phyloP scores from a whole-genome alignment of 2,329 filamentous ascomycete genomes.

The Boeremia lycopersici region DNA sequence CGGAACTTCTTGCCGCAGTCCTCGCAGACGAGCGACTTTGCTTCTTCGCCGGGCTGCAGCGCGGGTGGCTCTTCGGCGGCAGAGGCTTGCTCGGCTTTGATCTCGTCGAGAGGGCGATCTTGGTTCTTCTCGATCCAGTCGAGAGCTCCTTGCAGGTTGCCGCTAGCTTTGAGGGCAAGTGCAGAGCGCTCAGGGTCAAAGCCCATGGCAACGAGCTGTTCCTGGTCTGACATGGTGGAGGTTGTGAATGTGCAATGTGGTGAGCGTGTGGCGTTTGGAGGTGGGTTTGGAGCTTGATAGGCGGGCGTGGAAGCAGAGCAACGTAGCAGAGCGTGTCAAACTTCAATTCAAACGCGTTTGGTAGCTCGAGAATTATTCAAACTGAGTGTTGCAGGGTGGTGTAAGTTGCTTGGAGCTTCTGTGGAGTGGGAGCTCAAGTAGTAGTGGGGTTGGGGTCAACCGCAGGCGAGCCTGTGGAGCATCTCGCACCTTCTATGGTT shows the following conservation, averaged over 20 bases:
- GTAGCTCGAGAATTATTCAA: background rate
- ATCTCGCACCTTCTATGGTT: slow-evolving; percentile 16
- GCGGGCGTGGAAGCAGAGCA: background rate
- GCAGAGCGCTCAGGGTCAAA: slow-evolving; percentile 84
- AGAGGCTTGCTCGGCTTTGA: slow-evolving; percentile 58
- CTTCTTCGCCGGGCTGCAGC: slow-evolving; percentile 72
- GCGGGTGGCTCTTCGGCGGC: slow-evolving; percentile 62
- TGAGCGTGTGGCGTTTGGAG: background rate
- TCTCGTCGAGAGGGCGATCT: slow-evolving; percentile 83
- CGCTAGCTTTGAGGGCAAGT: slow-evolving; percentile 82
- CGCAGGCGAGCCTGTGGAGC: slow-evolving; percentile 14
- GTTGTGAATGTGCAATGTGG: slow-evolving; percentile 9
- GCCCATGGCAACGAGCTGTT: slow-evolving; percentile 69
- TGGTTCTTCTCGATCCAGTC: slow-evolving; percentile 95
- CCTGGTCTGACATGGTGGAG: slow-evolving; percentile 58
- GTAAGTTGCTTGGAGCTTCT: slow-evolving; percentile 7
- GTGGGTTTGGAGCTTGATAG: background rate
- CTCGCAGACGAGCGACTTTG: slow-evolving; percentile 87
- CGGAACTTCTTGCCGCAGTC: slow-evolving; percentile 93
- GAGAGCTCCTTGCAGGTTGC: slow-evolving; percentile 82
- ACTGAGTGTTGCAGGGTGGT: background rate
- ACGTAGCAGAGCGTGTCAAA: background rate
- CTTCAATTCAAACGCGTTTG: background rate
- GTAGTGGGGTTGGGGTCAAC: slow-evolving; percentile 14
- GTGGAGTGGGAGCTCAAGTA: slow-evolving; percentile 12